Conservation (phyloP, 305 asterid species). For the Rubia peregrina region DNA sequence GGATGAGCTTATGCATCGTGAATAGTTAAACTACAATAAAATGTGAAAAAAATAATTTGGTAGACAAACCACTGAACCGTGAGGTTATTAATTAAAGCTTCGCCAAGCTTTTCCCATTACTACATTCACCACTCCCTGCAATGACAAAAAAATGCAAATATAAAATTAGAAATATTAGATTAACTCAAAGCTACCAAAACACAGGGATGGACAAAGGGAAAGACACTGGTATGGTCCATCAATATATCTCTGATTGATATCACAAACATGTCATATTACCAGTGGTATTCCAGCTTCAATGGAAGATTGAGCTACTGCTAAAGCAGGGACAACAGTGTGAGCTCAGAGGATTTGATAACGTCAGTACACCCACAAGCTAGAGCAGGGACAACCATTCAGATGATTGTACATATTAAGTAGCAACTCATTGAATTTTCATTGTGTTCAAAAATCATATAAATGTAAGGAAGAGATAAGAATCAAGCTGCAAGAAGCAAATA, state of each 20-base stretch:
- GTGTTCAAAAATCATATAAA: neutral
- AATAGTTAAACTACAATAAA: slow-evolving; percentile 2
- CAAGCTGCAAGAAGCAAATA: neutral
- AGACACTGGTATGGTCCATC: neutral
- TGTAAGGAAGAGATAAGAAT: neutral
- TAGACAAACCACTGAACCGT: slow-evolving; percentile 35
- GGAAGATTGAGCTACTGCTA: slow-evolving; percentile 96
- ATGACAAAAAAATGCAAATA: neutral
- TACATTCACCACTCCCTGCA: slow-evolving; percentile 82
- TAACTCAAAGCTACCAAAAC: neutral
- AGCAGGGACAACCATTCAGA: slow-evolving; percentile 87
- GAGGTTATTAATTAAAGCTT: slow-evolving; percentile 67
- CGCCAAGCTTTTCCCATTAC: slow-evolving; percentile 97
- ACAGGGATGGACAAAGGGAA: too few species aligned
- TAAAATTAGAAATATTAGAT: neutral
- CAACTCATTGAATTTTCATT: neutral
- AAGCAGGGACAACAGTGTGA: slow-evolving; percentile 87
- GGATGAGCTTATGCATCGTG: slow-evolving; percentile 6
- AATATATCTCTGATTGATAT: neutral
- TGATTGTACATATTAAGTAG: slow-evolving; percentile 5
- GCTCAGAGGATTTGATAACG: slow-evolving; percentile 84
- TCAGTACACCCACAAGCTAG: slow-evolving; percentile 98
- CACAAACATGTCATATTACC: slow-evolving; percentile 38
- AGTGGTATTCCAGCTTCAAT: slow-evolving; percentile 98
- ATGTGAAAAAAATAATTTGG: neutral